Evolutionary conservation across 2,329 filamentous ascomycete species (phyloP).

Genomic region (Verticillium tricorpus): DNA sequence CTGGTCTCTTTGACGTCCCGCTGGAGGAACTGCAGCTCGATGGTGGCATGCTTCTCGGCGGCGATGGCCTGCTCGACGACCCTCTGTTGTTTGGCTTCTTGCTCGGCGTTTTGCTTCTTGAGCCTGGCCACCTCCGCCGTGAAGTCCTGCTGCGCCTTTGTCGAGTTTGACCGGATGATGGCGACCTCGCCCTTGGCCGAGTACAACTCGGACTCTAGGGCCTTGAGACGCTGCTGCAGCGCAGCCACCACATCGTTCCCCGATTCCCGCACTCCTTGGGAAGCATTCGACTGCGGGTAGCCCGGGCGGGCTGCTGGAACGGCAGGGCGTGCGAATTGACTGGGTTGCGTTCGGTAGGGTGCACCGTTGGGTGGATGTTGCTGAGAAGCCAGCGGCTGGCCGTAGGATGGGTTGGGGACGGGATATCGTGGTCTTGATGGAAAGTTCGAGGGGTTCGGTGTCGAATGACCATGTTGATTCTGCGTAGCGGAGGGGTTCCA

Average conservation of each 20-base stretch:
- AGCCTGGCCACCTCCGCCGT: conserved; percentile 58
- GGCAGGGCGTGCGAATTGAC: conserved; percentile 35
- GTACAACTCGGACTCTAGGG: conserved; percentile 52
- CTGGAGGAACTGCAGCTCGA: conserved; percentile 68
- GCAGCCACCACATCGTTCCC: conserved; percentile 35
- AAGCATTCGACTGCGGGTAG: conserved; percentile 28
- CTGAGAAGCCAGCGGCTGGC: conserved; percentile 10
- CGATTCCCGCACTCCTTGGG: conserved; percentile 12
- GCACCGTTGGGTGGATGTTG: conserved; percentile 13
- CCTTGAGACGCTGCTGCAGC: conserved; percentile 47
- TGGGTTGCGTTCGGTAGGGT: conserved; percentile 27
- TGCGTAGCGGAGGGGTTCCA: conserved; percentile 28
- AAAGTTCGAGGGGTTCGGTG: conserved; percentile 3
- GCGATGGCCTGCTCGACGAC: conserved; percentile 61
- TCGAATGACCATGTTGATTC: background rate
- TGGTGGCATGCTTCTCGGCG: conserved; percentile 60
- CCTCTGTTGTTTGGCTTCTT: conserved; percentile 57
- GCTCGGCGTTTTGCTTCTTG: conserved; percentile 60
- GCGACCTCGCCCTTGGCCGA: conserved; percentile 67
- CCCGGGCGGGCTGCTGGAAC: conserved; percentile 21
- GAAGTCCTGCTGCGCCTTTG: conserved; percentile 56
- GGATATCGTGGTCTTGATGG: conserved; percentile 12
- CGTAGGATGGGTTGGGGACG: conserved; percentile 5
- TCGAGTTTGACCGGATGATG: conserved; percentile 68
- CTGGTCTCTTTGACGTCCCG: conserved; percentile 63